Base-by-base conservation (phyloP, 192 early-diverging fungal species). In the Chytriomyces hyalinus region DNA sequence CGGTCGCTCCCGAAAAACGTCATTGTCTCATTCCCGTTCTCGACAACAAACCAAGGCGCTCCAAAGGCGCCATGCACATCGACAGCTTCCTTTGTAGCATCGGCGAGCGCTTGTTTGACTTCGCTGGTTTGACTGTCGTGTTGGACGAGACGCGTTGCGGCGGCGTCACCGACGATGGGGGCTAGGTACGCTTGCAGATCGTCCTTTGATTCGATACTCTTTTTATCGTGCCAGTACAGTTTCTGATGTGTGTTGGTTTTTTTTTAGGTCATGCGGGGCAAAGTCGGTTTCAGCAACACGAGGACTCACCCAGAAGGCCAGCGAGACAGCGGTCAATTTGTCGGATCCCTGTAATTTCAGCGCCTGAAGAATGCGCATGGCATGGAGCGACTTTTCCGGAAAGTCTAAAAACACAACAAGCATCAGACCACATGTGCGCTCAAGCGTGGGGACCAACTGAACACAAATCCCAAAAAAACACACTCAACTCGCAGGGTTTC, bases 1-100 rank as follows among this genome's bases (percentile, higher is more conserved):
- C 81, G 78, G 65, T 87, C 86, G 43, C 78, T 78, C 9, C 86
- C 86, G 76, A 87, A 87, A 65, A 84, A 82, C 8, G 49, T 49
- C 57, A 69, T 64, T 47, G 20, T 68, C 46, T 75, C 61, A 48
- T 75, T n/a, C 13, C 75, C 77, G 22, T 74, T 66, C 11, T 77
- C 61, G 0, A 81, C 75, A 24, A 84, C 68, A 17, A 84, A 49
- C 76, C 82, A 84, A 26, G 86, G 86, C 6, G 76, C 65, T 4
- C 86, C 86, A 78, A 80, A 84, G 46, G 76, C 77, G 49, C 86
- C 86, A 46, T 77, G 67, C n/a, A 65, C 49, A 46, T 84, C 77
- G 5, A 82, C 61, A 10, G 74, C 73, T 7, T 76, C 75, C 50
- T 74, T 65, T 5, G 83, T 81, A 8, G 65, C 77, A 9, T 11